A percentile compares a stretch with the other conserved stretches of the same genome.
These are phyloP conservation scores for Leavenworthia alabamica DNA, from an alignment of 345 rosid species.

Conservation along the genomic window DNA sequence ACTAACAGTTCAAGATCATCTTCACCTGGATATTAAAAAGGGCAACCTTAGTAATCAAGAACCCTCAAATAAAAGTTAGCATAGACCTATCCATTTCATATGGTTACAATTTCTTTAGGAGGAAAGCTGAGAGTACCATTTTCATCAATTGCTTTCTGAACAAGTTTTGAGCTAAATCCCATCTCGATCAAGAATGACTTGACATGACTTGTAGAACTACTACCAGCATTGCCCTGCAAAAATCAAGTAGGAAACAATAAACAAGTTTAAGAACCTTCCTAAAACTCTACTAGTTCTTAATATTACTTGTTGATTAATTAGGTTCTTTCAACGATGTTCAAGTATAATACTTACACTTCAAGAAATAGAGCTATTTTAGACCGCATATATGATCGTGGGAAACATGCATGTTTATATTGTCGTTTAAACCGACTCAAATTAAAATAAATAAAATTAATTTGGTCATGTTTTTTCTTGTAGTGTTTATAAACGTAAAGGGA, in stretches of 20 bases:
- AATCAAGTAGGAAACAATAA: background rate
- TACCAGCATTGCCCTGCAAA: slow-evolving; percentile 61
- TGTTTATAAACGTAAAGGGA: too few relatives aligned
- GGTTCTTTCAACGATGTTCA: background rate
- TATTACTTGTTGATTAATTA: background rate
- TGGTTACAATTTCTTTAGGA: too few relatives aligned
- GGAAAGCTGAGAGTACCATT: slow-evolving; percentile 44
- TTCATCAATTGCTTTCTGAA: slow-evolving; percentile 62
- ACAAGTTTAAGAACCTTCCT: slow-evolving; percentile 1
- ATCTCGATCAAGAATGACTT: slow-evolving; percentile 63
- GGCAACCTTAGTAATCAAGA: slow-evolving; percentile 10
- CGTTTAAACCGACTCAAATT: too few relatives aligned
- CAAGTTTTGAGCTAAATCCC: slow-evolving; percentile 70
- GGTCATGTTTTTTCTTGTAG: too few relatives aligned
- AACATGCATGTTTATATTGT: too few relatives aligned
- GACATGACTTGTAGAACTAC: slow-evolving; percentile 64
- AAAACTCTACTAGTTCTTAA: background rate
- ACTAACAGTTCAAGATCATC: slow-evolving; percentile 56
- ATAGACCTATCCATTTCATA: too few relatives aligned
- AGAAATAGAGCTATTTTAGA: too few relatives aligned
- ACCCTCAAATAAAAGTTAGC: background rate
- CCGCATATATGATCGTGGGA: too few relatives aligned
- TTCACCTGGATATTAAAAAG: slow-evolving; percentile 54
- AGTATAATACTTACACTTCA: too few relatives aligned
- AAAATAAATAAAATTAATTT: too few relatives aligned